Base-by-base conservation (phyloP, 805 yeast genomes). In the Candida peoriensis region DNA sequence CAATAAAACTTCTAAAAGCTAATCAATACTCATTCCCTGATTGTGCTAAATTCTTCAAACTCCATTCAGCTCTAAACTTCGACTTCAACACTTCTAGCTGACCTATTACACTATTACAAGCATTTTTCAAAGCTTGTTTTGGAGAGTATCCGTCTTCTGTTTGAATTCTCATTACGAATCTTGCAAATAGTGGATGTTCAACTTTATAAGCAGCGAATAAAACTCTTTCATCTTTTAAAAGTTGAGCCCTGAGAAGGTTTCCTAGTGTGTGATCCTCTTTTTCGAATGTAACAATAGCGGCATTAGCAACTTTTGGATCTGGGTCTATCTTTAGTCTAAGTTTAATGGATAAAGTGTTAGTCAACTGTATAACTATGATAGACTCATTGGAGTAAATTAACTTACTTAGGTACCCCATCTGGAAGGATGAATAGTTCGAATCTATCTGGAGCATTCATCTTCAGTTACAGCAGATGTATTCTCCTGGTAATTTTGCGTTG, bases 381-480 rank as follows among this genome's bases (percentile, higher is more conserved):
- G 21, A n/a, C 17, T 30, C 10, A 14, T 12, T 6, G 8, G 24
- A 13, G 24, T 6, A 8, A 16, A 17, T n/a, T n/a, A 13, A 70
- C 85, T 22, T 69, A 80, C 85, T 93, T 93, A 34, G 90, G 83
- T 35, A 86, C 94, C 35, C 98, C 97, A 60, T 93, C 99, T n/a
- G 97, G 97, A 50, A 93, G 72, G 50, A 93, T 76, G 58, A 93
- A 93, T 26, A 93, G 76, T 70, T 93, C 99, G 60, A 90, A 93
- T 72, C 98, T 81, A 67, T 93, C 98, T 63, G 99, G 99, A 54
- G 97, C 97, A 66, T 93, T 93, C 98, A 93, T 90, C 36, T 16
- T 23, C 24, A 26, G 24, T 22, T 15, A 12, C 14, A 14, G 9
- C 5, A 23, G 23, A 20, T 9, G 18, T 28, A 10, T 8, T 32